Evolutionary conservation across 495 filamentous ascomycete species (phyloP), one percentile per base, ranked within the genome.

Genomic region (Aspergillus bertholletiae): DNA sequence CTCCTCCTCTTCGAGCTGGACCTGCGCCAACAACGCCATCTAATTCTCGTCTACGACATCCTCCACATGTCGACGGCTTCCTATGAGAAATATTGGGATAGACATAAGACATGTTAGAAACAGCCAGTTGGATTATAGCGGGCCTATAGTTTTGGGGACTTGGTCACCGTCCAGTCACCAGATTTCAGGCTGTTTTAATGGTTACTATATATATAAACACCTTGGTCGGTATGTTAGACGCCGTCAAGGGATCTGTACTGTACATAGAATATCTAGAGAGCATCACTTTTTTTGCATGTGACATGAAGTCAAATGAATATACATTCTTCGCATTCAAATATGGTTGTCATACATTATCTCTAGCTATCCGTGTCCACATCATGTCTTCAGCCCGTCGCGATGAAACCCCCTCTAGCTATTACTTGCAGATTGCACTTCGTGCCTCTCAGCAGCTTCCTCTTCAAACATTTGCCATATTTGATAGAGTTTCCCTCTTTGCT

Each of bases 21-120:
- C 71, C 6, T 76, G 74, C 46, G 70, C 67, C n/a, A 69, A 76
- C 46, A 65, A 63, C 56, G 64, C 58, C 11, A n/a, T 32, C 7
- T 49, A 49, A 49, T 21, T 21, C 7, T 8, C 18, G 5, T 43
- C 2, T n/a, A n/a, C 13, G 34, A 15, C 12, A 37, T 5, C 13
- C 13, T 37, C 34, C 2, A 37, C 34, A 37, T 37, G 34, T 37
- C 34, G 34, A 37, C 6, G 13, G 34, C 34, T 37, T 37, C 7
- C 20, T 6, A 17, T 22, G 39, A 22, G 39, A 5, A n/a, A n/a
- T n/a, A n/a, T n/a, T n/a, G n/a, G 15, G 3, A 22, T 22, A 5
- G 9, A 21, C 22, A n/a, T n/a, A n/a, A n/a, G 39, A 18, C 39
- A 43, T 18, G 39, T 21, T 43, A 18, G 37, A 43, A 22, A 22